Evolutionary conservation across 768 basidiomycete genomes (phyloP), one percentile per base, ranked within the genome.

Genomic region (Leccinum obscurum): DNA sequence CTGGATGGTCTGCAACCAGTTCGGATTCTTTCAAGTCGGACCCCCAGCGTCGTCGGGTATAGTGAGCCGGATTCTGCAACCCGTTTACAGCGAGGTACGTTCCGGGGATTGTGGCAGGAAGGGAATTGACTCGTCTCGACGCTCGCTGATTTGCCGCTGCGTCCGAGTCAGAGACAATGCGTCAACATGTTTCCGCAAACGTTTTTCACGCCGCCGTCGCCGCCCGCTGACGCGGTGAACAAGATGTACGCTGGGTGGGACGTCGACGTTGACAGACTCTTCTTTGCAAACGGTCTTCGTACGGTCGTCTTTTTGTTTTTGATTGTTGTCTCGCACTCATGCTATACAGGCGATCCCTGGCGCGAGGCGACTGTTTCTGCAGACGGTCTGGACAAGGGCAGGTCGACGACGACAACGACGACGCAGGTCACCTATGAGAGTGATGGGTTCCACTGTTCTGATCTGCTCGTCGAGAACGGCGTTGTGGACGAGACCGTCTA

Each of bases 1-100:
- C 59, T 90, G 89, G 89, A 84, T 88, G 67, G 83, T 87, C 5
- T 90, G 89, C 67, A 89, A 87, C 65, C 81, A 90, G 74, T 80
- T 90, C 2, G 89, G 89, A 28, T 88, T 62, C 60, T 76, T 68
- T 61, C 74, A 74, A 61, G 76, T 71, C 4, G 73, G 78, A 35
- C 78, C 80, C 6, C 80, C 80, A 6, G 1, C 37, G 37, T 15
- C 39, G 34, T 13, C 34, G 17, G 39, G 14, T 15, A 48, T 24
- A 20, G 46, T 48, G 22, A 48, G 46, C 22, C 46, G 46, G 6
- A 48, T 48, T 6, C 46, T 48, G 13, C 46, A 48, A 20, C 46
- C 20, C 8, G 13, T 14, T 11, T 48, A 48, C 0, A 5, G 13
- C 24, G 48, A 49, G 24, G 22, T 49, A 11, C 14, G 48, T 24